A percentile compares a stretch with the other conserved stretches of the same genome.
These are phyloP conservation scores for Aristolochia contorta DNA, from an alignment of 164 flowering plant genomes.

Conservation along the genomic window DNA sequence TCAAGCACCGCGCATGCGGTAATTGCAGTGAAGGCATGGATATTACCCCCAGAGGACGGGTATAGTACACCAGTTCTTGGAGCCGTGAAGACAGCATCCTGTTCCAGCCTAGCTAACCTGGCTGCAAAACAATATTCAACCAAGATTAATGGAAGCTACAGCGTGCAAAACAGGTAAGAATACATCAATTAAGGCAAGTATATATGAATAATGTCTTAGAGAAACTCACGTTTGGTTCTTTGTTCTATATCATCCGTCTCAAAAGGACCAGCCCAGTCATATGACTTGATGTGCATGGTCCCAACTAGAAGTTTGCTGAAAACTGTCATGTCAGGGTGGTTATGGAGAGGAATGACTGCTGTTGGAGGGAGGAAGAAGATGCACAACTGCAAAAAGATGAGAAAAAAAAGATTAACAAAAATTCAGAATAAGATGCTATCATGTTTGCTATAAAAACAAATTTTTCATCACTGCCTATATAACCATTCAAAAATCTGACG, in stretches of 20 bases:
- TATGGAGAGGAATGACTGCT: conserved; percentile 79
- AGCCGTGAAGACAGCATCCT: conserved; percentile 45
- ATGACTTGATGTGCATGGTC: conserved; percentile 74
- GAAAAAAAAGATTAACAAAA: neutral
- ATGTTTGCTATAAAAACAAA: no score
- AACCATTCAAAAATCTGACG: no score
- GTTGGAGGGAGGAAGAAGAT: conserved; percentile 66
- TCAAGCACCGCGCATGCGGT: conserved; percentile 87
- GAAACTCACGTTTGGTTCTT: conserved; percentile 30
- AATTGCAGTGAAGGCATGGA: conserved; percentile 73
- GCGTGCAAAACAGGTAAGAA: neutral
- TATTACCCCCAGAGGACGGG: conserved; percentile 84
- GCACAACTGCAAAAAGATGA: conserved; percentile 51
- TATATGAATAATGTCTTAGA: neutral
- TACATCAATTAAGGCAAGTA: neutral
- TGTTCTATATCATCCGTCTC: conserved; percentile 6
- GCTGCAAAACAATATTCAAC: conserved; percentile 24
- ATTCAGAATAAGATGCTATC: no score
- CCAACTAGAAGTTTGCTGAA: conserved; percentile 80
- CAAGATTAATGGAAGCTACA: neutral
- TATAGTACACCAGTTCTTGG: conserved; percentile 67
- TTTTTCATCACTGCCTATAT: no score
- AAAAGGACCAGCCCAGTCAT: conserved; percentile 56
- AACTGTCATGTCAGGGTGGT: conserved; percentile 95
- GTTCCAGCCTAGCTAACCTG: conserved; percentile 57